phyloP scores from a whole-genome alignment of 208 protist genomes.

The Acanthamoeba royreba region DNA sequence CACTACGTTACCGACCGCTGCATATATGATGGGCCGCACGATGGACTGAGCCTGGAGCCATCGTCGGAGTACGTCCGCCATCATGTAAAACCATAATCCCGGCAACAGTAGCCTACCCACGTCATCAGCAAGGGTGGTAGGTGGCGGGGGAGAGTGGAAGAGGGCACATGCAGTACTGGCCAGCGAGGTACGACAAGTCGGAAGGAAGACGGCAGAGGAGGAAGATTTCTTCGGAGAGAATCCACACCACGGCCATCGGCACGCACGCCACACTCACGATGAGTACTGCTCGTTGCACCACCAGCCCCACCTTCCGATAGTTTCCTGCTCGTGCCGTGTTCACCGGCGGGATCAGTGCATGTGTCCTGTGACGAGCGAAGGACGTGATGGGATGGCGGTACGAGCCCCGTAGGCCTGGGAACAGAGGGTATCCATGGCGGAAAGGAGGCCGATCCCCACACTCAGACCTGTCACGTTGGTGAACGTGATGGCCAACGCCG shows the following conservation, averaged over 20 bases:
- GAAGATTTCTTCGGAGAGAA: neutral
- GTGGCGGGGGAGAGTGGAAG: neutral
- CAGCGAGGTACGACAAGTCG: neutral
- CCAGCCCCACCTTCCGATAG: neutral
- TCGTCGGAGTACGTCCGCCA: neutral
- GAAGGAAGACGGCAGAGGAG: neutral
- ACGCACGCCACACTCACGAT: neutral
- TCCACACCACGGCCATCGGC: neutral
- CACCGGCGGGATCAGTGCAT: neutral
- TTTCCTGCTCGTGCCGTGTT: neutral
- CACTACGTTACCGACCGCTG: neutral
- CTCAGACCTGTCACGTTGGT: neutral
- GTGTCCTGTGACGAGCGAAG: neutral
- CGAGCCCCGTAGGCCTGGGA: neutral
- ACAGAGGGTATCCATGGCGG: neutral
- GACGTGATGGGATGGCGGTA: neutral
- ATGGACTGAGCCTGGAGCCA: neutral
- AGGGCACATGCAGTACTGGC: neutral
- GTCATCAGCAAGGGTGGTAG: neutral
- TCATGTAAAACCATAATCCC: neutral
- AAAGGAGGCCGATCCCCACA: neutral
- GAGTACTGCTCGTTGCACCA: neutral
- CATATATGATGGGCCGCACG: neutral
- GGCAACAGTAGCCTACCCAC: neutral
- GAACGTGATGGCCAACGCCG: slow-evolving; percentile 6